A percentile compares a stretch with the other conserved stretches of the same genome.
phyloP scores from a whole-genome alignment of 164 flowering plant species.

The Liquidambar formosana region DNA sequence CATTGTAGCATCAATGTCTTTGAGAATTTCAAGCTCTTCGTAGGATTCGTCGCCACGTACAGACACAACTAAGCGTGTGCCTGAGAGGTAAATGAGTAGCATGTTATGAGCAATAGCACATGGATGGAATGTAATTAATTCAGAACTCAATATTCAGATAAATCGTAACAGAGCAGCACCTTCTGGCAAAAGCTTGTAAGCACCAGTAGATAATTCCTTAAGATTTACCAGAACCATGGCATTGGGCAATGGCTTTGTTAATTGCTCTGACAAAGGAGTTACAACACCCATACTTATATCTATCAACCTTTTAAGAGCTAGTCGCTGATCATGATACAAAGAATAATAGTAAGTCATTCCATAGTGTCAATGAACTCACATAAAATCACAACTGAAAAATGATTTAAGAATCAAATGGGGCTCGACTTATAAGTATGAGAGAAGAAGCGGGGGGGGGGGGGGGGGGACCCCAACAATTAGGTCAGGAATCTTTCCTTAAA shows the following conservation, averaged over 20 bases:
- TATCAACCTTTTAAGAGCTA: constrained; percentile 89
- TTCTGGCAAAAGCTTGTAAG: constrained; percentile 88
- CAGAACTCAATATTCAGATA: neutral
- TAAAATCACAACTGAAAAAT: neutral
- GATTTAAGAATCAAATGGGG: neutral
- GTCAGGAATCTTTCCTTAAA: neutral
- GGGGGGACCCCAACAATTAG: neutral
- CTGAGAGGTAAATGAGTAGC: constrained; percentile 34
- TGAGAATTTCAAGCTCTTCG: constrained; percentile 74
- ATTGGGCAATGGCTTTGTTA: constrained; percentile 87
- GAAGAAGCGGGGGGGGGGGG: no score
- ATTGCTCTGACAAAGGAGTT: constrained; percentile 89
- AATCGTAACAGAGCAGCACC: constrained; percentile 37
- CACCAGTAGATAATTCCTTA: constrained; percentile 78
- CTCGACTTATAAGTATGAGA: neutral
- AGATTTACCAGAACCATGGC: constrained; percentile 81
- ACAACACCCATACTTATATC: constrained; percentile 94
- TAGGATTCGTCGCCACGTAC: constrained; percentile 88
- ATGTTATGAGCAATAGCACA: neutral
- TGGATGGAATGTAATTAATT: neutral
- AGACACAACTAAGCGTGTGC: constrained; percentile 85
- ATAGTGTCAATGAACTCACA: constrained; percentile 1
- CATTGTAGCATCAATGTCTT: constrained; percentile 75
- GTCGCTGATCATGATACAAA: constrained; percentile 54
- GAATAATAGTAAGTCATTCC: constrained; percentile 19